Base-by-base conservation (phyloP, 108 stramenopile species). In the Chaetoceros muelleri region DNA sequence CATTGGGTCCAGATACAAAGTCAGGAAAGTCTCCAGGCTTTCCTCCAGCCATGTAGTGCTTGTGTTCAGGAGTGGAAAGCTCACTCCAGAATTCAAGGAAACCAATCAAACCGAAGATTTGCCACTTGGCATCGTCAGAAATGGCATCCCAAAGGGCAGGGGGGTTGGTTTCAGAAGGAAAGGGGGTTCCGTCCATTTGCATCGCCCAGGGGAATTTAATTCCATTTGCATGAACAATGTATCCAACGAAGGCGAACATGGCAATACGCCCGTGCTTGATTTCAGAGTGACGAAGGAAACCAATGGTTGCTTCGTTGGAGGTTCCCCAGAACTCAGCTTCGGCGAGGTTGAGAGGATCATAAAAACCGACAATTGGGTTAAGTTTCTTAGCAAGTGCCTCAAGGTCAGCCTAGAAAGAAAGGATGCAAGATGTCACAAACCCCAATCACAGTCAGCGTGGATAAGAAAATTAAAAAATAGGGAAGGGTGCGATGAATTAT, bases 131-230 rank as follows among this genome's bases (percentile, higher is more conserved):
- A 62, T 27, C 55, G 46, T 69, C 69, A 2, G 76, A 72, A 46
- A 78, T 70, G 47, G 76, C 76, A 69, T 78, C 76, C 76, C 76
- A 78, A 40, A 49, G 71, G 61, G 8, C 72, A 63, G 53, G 66
- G 58, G 47, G 75, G 70, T 72, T 70, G 46, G 69, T 72, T n/a
- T 55, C 64, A 52, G 68, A 57, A 23, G 82, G 82, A 68, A 77
- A 77, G 16, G 76, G 75, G 22, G 75, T 71, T 61, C 82, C 82
- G 30, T 77, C 82, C 62, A 77, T 66, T 56, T 73, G 70, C 71
- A 77, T 76, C 60, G 82, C 74, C 82, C 82, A 84, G 44, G 80
- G 80, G 68, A 81, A 81, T 34, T 80, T 74, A 61, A 80, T 65
- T 59, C 79, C 79, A 20, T 74, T 79, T 3, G 65, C 66, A 51